Percentiles rank a stretch among this genome's conserved stretches.
Evolutionary conservation across 352 stramenopile species (phyloP).

Genomic region (Globisporangium okanoganense): DNA sequence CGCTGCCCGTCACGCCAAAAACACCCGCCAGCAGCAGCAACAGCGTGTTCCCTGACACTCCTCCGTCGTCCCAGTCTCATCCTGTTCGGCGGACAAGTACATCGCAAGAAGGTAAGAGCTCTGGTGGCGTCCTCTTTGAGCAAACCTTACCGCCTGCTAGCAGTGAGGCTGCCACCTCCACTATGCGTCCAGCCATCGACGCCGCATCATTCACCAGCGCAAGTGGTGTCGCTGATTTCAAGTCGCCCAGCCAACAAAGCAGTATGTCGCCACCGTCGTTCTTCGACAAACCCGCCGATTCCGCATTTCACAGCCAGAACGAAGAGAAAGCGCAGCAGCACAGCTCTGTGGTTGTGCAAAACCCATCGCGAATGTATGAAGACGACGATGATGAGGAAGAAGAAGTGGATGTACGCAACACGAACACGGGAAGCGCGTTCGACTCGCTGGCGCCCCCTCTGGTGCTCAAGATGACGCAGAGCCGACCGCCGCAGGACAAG

Average conservation of each 20-base stretch:
- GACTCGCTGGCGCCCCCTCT: slow-evolving; percentile 25
- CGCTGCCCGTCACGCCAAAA: not conserved
- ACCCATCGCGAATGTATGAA: not conserved
- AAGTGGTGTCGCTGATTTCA: not conserved
- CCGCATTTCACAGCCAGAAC: not conserved
- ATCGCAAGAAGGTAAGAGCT: not conserved
- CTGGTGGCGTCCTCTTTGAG: not conserved
- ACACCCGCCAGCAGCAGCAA: not conserved
- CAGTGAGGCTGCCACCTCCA: not conserved
- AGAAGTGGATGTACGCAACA: not conserved
- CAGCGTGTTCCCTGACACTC: not conserved
- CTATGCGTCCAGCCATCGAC: not conserved
- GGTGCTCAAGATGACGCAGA: slow-evolving; percentile 28
- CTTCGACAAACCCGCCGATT: not conserved
- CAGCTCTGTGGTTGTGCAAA: not conserved
- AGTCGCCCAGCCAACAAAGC: not conserved
- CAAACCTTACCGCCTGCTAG: not conserved
- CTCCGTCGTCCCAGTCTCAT: not conserved
- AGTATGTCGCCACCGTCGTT: too few species aligned
- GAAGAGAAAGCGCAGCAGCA: not conserved
- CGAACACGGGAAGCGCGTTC: not conserved
- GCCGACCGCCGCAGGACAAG: slow-evolving; percentile 28
- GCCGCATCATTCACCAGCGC: not conserved
- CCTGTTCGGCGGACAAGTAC: not conserved
- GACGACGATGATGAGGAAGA: not conserved